Conservation (phyloP, 176 grass and related monocot genomes). For the Bromus sterilis region DNA sequence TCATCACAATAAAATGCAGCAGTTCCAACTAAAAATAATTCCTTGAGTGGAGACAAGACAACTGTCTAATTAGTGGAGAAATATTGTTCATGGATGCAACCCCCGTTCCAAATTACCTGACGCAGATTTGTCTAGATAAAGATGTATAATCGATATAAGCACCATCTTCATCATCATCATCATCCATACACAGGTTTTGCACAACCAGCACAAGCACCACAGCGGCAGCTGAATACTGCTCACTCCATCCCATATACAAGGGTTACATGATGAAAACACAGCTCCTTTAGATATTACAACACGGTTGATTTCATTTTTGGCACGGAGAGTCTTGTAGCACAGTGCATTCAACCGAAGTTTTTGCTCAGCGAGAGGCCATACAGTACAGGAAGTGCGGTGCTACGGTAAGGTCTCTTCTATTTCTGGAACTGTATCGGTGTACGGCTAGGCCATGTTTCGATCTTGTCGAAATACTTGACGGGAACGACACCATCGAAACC, state of each 20-base stretch:
- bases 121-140: too few species aligned
- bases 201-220: neutral
- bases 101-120: neutral
- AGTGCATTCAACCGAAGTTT: neutral
- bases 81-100: too few species aligned
- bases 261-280: neutral
- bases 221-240: neutral
- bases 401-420: neutral
- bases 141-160: too few species aligned
- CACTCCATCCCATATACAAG: neutral
- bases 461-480: conserved; percentile 69
- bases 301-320: neutral
- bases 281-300: neutral
- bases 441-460: conserved; percentile 71
- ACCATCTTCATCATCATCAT: neutral
- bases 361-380: neutral
- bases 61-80: too few species aligned
- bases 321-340: neutral
- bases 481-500: conserved; percentile 61
- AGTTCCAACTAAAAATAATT: too few species aligned
- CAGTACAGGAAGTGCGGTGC: neutral
- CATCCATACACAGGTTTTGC: neutral
- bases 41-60: too few species aligned
- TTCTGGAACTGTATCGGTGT: conserved; percentile 40
- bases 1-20: too few species aligned